Conservation (phyloP, 23 red algal genomes). For the Gracilaria caudata region DNA sequence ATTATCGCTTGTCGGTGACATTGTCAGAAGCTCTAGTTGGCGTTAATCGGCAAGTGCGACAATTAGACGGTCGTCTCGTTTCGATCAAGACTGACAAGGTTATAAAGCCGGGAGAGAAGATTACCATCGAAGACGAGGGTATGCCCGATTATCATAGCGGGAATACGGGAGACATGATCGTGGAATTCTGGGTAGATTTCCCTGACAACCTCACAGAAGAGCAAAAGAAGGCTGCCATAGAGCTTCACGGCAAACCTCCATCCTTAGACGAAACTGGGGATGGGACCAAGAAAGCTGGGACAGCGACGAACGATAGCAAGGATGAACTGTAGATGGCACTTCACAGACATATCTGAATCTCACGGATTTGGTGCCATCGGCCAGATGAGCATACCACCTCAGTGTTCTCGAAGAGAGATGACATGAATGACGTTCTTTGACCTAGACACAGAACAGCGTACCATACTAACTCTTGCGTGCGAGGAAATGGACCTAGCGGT, state of each 20-base stretch:
- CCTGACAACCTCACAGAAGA: conserved; percentile 68
- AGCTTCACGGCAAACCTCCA: conserved; percentile 57
- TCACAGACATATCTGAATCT: background rate
- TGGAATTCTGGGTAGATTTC: conserved; percentile 90
- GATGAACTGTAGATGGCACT: conserved; percentile 34
- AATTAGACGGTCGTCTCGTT: conserved; percentile 88
- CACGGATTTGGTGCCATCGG: background rate
- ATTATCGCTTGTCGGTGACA: conserved; percentile 70
- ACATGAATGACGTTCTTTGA: background rate
- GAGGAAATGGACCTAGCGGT: background rate
- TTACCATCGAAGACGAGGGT: conserved; percentile 70
- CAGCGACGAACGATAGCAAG: background rate
- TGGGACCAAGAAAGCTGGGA: conserved; percentile 8
- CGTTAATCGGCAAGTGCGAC: conserved; percentile 75
- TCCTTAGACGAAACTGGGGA: conserved; percentile 40
- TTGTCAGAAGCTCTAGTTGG: conserved; percentile 88
- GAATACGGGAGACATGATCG: conserved; percentile 62
- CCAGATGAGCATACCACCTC: background rate
- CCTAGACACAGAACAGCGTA: background rate
- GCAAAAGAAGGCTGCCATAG: conserved; percentile 61
- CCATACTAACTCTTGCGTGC: background rate
- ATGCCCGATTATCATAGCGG: conserved; percentile 62
- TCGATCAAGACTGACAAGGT: conserved; percentile 55
- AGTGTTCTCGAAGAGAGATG: background rate
- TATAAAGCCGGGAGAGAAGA: conserved; percentile 67